Base-by-base conservation (phyloP, 1,139 yeast genomes). In the Magnusiomyces paraingens region DNA sequence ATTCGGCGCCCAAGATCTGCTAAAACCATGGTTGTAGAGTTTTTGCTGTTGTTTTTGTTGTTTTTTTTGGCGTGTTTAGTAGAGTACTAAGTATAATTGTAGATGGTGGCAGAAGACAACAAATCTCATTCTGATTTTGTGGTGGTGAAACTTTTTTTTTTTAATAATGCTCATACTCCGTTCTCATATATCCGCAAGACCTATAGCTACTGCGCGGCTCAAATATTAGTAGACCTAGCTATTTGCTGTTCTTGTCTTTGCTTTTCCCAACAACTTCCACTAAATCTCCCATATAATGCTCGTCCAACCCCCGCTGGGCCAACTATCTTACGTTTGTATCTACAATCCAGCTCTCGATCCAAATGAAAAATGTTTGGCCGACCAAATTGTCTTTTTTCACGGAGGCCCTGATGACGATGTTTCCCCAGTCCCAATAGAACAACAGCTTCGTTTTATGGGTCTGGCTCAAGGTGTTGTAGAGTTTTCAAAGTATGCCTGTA, bases 1-100 rank as follows among this genome's bases (percentile, higher is more conserved):
- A 93, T 85, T 59, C 95, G 83, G 60, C 87, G 77, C 41, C 99
- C 98, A 61, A 93, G 78, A 72, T 93, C 98, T 58, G 96, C 96
- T 66, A 93, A 81, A 64, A 93, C 98, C 98, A 93, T 91, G 52
- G 32, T 49, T 35, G 20, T 15, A 15, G 18, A 35, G 17, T 39
- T 36, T 12, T 38, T 10, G 29, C n/a, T 20, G n/a, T 5, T 20
- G 29, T 15, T 21, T 10, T 18, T 20, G n/a, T 5, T 20, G 29
- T 15, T 21, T 10, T 18, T 2, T 43, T n/a, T 3, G 29, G 11
- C 8, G 3, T 43, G 32, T 43, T 18, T 15, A 5, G 29, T 20
- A 43, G 15, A 21, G 10, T 21, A 32, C n/a, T 42, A 38, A 21
- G 17, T 47, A 35, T 38, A 26, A 41, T 35, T n/a, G 18, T 15